Conservation (phyloP, 2,329 filamentous ascomycete genomes). For the Diaporthe ampelina region DNA sequence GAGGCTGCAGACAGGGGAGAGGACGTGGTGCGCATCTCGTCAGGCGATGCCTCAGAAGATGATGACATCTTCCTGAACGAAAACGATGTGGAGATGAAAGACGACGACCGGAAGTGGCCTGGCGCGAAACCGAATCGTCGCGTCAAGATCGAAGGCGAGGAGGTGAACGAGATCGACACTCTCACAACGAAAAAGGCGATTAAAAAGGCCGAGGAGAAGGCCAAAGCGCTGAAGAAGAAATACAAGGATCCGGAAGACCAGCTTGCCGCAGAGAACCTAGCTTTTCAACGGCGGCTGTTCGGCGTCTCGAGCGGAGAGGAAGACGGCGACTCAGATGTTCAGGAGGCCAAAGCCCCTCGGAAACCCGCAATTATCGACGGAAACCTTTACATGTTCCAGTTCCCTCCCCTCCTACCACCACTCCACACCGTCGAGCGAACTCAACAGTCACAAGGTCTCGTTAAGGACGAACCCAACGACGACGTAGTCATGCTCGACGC, state of each 20-base stretch:
- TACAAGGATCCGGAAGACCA: constrained; percentile 49
- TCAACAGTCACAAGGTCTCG: constrained; percentile 43
- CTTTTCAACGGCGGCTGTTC: constrained; percentile 50
- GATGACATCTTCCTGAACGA: constrained; percentile 46
- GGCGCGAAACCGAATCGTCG: constrained; percentile 52
- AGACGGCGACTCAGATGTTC: constrained; percentile 29
- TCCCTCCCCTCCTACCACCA: constrained; percentile 73
- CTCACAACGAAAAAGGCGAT: constrained; percentile 50
- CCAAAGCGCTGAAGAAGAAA: constrained; percentile 43
- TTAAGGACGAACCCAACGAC: constrained; percentile 59
- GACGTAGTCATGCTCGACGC: constrained; percentile 56
- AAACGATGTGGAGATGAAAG: constrained; percentile 44
- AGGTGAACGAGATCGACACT: constrained; percentile 54
- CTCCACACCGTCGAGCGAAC: constrained; percentile 53
- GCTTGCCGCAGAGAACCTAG: constrained; percentile 50
- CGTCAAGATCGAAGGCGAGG: constrained; percentile 61
- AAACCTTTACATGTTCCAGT: constrained; percentile 74
- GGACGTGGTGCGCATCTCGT: constrained; percentile 57
- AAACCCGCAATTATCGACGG: constrained; percentile 58
- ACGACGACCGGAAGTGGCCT: constrained; percentile 60
- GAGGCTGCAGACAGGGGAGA: constrained; percentile 66
- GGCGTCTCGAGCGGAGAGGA: constrained; percentile 44
- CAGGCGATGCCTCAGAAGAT: constrained; percentile 51
- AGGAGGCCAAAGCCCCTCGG: constrained; percentile 38
- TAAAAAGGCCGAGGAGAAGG: constrained; percentile 42